Evolutionary conservation across 129 eudicot species (phyloP).

Genomic region (Cynara cardunculus): DNA sequence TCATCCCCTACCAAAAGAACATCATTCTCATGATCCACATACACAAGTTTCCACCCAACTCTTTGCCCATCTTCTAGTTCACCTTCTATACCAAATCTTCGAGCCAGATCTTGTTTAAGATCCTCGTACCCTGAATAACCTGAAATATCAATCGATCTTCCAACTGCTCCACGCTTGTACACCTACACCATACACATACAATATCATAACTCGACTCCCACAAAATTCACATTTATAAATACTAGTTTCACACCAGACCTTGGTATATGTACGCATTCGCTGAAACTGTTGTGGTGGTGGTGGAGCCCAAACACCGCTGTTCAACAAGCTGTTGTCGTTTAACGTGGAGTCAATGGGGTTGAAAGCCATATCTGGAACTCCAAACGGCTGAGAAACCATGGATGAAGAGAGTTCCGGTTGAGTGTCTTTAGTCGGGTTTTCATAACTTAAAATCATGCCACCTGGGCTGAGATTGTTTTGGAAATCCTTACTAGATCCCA

Average conservation of each 20-base stretch:
- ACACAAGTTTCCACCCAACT: slow-evolving; percentile 92
- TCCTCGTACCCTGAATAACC: slow-evolving; percentile 91
- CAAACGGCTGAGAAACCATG: slow-evolving; percentile 89
- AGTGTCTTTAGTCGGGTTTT: slow-evolving; percentile 50
- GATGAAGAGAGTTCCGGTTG: slow-evolving; percentile 85
- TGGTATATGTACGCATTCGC: slow-evolving; percentile 87
- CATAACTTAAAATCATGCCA: slow-evolving; percentile 55
- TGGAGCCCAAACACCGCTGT: slow-evolving; percentile 70
- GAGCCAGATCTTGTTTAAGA: slow-evolving; percentile 87
- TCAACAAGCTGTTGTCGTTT: slow-evolving; percentile 66
- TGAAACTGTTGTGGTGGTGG: slow-evolving; percentile 69
- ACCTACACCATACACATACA: slow-evolving; percentile 45
- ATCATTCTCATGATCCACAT: slow-evolving; percentile 92
- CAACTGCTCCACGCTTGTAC: slow-evolving; percentile 94
- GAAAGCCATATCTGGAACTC: slow-evolving; percentile 85
- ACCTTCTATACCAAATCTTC: slow-evolving; percentile 93
- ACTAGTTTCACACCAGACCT: slow-evolving; percentile 38
- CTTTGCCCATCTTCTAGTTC: slow-evolving; percentile 82
- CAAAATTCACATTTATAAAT: not conserved
- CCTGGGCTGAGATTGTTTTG: slow-evolving; percentile 55
- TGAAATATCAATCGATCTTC: slow-evolving; percentile 83
- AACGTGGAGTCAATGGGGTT: slow-evolving; percentile 78
- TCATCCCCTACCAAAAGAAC: slow-evolving; percentile 94
- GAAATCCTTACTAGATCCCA: slow-evolving; percentile 59
- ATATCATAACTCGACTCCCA: not conserved